Base-by-base conservation (phyloP, 208 protist genomes). In the Trypanosoma melophagium region DNA sequence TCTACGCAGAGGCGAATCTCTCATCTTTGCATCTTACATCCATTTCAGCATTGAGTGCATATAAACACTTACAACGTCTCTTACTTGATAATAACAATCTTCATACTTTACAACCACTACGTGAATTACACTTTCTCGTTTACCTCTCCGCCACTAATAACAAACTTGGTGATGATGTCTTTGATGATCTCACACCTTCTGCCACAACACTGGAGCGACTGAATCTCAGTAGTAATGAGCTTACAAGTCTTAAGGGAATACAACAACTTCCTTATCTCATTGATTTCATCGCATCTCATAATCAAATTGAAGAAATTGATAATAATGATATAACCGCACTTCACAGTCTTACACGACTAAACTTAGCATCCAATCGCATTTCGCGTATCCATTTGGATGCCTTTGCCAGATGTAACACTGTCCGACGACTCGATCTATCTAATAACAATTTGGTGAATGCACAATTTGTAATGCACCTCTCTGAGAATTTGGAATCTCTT, bases 91-190 rank as follows among this genome's bases (percentile, higher is more conserved):
- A 85, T 64, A 95, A 95, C 57, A 54, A 57, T 2, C 69, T 95
- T 38, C 80, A 75, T 5, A 69, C 81, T 42, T 80, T 95, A 12
- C 53, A 76, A 35, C 77, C 86, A 22, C 71, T 95, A 62, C 63
- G 55, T 2, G 55, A 67, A 28, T 70, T 90, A 57, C 54, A 61
- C 0, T 76, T 65, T 25, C 74, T 95, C 0, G 81, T 92, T 10
- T 87, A 88, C 69, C 65, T 92, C 17, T 90, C 87, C 10, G 89
- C 84, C 3, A 35, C 63, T 12, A 60, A 80, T 65, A 95, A 95
- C 66, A 60, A 62, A 44, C 69, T 95, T 1, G 69, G 44, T 9
- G 76, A 91, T 13, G 60, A 61, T 22, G 79, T 87, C 0, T 87
- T 95, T 68, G 56, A 50, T 4, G 63, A 79, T 57, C 66, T 95